Conservation (phyloP, 73 alveolate genomes). For the Paramecium bursaria region DNA sequence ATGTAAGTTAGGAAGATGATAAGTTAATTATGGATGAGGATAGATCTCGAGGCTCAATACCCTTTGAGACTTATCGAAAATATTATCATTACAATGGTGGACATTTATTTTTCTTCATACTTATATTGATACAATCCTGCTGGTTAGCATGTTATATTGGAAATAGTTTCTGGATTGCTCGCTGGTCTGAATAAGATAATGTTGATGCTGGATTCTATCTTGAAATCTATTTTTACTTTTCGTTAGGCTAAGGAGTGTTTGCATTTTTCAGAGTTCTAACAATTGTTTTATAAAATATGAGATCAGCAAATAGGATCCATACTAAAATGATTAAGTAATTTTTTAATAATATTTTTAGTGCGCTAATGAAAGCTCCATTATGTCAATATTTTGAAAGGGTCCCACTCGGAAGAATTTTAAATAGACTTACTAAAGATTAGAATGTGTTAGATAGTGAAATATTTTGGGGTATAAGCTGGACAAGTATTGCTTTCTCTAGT, state of each 20-base stretch:
- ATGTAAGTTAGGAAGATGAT: constrained; percentile 18
- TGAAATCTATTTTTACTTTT: constrained; percentile 51
- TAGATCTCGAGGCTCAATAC: constrained; percentile 68
- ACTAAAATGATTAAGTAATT: constrained; percentile 70
- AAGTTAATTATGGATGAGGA: constrained; percentile 70
- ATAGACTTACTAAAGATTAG: constrained; percentile 90
- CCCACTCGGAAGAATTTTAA: constrained; percentile 94
- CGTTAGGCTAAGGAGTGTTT: constrained; percentile 59
- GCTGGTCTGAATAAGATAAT: constrained; percentile 38
- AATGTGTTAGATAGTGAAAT: constrained; percentile 68
- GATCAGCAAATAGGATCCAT: constrained; percentile 68
- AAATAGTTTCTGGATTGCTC: constrained; percentile 31
- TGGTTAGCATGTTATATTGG: constrained; percentile 62
- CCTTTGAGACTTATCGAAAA: constrained; percentile 57
- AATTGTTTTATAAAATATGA: background rate
- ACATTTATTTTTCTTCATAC: background rate
- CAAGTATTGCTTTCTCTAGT: constrained; percentile 1
- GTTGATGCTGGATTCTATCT: constrained; percentile 23
- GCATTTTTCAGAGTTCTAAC: constrained; percentile 53
- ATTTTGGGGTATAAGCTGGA: constrained; percentile 63
- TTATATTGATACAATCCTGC: constrained; percentile 6
- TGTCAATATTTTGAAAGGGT: constrained; percentile 94
- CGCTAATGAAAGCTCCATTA: constrained; percentile 88
- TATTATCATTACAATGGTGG: constrained; percentile 65
- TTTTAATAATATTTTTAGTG: background rate